Base-by-base conservation (phyloP, 257 asterid species). In the Nicotiana otophora region DNA sequence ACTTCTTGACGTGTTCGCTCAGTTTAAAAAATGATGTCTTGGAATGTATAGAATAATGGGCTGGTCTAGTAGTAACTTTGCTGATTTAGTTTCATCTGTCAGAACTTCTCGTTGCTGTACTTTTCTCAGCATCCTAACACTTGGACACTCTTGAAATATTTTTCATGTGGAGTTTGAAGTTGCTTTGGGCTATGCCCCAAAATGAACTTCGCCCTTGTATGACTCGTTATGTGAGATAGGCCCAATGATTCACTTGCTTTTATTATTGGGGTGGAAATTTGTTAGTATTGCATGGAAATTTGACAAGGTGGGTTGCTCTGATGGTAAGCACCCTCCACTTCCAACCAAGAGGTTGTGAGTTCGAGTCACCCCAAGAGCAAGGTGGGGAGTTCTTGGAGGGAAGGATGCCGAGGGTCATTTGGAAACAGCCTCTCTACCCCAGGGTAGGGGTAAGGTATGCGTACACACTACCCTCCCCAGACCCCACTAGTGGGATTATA, bases 201-300 rank as follows among this genome's bases (percentile, higher is more conserved):
- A 17, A 26, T 75, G 42, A 75, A 75, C 42, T 75, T 75, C 80
- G 26, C 36, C 33, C 62, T 26, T 74, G 80, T 15, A 75, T 48
- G 63, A 4, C 33, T 51, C 10, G n/a, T 51, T 26, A 75, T 75
- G 23, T 26, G 80, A 75, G 62, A 51, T 15, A 28, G 63, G 63
- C 63, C 62, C 62, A 26, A 26, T 51, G 63, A 26, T 75, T 46
- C 80, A 48, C 80, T 61, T 19, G 28, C 26, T 7, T 74, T 28
- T 51, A 74, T 51, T 74, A 23, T 46, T 72, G 36, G 7, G 60
- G 10, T 72, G 78, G 14, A 72, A 72, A 42, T 72, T 46, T 10
- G 17, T 46, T 72, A 72, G 20, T 72, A 46, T 72, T 72, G 60
- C 78, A 72, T 46, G 39, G 79, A n/a, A n/a, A n/a, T n/a, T n/a